Evolutionary conservation across 164 flowering plant genomes (phyloP).

Genomic region (Berberis thunbergii): DNA sequence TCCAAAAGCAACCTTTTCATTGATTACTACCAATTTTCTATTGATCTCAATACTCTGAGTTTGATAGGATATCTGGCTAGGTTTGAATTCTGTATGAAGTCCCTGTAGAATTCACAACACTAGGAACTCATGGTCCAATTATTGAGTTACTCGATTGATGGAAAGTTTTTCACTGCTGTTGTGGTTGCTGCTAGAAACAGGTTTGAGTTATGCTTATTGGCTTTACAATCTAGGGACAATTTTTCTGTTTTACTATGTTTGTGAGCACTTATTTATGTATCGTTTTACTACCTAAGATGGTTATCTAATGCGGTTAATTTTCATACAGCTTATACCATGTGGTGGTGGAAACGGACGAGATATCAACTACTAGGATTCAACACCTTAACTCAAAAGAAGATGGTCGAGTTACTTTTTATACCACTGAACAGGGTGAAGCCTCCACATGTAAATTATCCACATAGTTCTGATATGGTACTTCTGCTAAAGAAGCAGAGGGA

Average conservation of each 20-base stretch:
- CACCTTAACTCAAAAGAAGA: conserved; percentile 81
- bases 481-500: conserved; percentile 55
- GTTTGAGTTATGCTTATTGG: background rate
- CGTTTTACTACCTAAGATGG: too few relatives aligned
- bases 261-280: too few relatives aligned
- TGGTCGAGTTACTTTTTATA: conserved; percentile 89
- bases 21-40: too few relatives aligned
- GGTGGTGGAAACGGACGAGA: conserved; percentile 89
- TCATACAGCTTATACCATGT: conserved; percentile 87
- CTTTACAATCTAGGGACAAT: too few relatives aligned
- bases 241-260: background rate
- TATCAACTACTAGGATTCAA: conserved; percentile 74
- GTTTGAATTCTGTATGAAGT: background rate
- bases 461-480: conserved; percentile 75
- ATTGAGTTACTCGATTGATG: conserved; percentile 1
- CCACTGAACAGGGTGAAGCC: conserved; percentile 86
- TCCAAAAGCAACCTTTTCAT: too few relatives aligned
- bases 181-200: conserved; percentile 3
- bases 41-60: background rate
- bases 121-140: background rate
- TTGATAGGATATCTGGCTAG: conserved; percentile 1
- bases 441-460: conserved; percentile 70
- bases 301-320: conserved; percentile 3
- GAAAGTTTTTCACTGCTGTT: conserved; percentile 1
- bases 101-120: background rate